phyloP scores from a whole-genome alignment of 2,329 filamentous ascomycete genomes.

The Cercospora citrullina region DNA sequence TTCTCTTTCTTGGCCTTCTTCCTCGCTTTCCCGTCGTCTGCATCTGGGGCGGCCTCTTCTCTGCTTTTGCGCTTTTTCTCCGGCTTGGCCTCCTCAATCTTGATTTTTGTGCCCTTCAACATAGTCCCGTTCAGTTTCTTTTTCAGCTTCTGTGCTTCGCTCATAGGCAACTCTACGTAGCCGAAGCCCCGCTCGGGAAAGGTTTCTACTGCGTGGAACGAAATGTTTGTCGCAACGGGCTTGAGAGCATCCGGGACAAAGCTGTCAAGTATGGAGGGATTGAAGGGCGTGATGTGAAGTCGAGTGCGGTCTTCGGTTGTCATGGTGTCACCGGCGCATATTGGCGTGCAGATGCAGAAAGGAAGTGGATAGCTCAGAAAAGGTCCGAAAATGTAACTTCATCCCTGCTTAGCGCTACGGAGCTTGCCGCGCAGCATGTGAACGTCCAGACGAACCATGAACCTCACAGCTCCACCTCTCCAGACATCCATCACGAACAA shows the following conservation, averaged over 20 bases:
- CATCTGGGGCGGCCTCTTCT: constrained; percentile 29
- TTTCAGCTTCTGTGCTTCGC: constrained; percentile 85
- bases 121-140: constrained; percentile 87
- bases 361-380: background rate
- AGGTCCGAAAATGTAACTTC: constrained; percentile 7
- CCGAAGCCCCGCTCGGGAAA: constrained; percentile 91
- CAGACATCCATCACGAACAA: background rate
- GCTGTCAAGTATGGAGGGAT: constrained; percentile 68
- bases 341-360: constrained; percentile 3
- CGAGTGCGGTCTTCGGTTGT: constrained; percentile 43
- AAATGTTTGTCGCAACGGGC: constrained; percentile 71
- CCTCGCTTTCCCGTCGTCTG: constrained; percentile 52
- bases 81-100: constrained; percentile 76
- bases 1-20: constrained; percentile 57
- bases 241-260: constrained; percentile 69
- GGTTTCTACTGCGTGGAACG: constrained; percentile 81
- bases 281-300: constrained; percentile 87
- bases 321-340: constrained; percentile 14
- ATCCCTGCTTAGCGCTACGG: constrained; percentile 9
- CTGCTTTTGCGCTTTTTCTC: constrained; percentile 51
- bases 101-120: constrained; percentile 80
- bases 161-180: constrained; percentile 76
- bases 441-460: background rate
- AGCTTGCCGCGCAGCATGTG: constrained; percentile 11
- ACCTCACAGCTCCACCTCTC: background rate